phyloP scores from a whole-genome alignment of 2,329 filamentous ascomycete genomes.

The Colletotrichum sp. region DNA sequence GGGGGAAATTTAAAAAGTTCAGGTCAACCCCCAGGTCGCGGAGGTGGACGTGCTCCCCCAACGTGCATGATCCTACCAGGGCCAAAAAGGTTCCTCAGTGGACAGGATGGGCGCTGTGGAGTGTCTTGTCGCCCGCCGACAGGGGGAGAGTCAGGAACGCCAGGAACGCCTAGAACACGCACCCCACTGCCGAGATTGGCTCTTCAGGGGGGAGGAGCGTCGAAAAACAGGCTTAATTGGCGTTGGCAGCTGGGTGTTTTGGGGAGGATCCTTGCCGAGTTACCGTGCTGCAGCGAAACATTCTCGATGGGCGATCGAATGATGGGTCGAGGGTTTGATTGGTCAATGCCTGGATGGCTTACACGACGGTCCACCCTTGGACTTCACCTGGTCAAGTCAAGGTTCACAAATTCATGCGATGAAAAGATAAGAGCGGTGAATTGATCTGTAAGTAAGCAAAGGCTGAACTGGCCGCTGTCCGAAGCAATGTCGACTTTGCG shows the following conservation, averaged over 20 bases:
- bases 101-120: not conserved
- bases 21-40: not conserved
- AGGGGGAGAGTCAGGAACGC: not conserved
- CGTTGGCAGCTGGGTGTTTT: not conserved
- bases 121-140: not conserved
- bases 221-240: conserved; percentile 16
- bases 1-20: not conserved
- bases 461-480: not conserved
- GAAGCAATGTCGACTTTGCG: not conserved
- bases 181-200: conserved; percentile 16
- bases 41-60: not conserved
- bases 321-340: not conserved
- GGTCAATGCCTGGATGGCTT: not conserved
- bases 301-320: not conserved
- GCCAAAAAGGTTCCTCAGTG: not conserved
- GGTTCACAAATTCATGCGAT: not conserved
- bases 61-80: conserved; percentile 14
- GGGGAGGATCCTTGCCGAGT: not conserved
- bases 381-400: not conserved
- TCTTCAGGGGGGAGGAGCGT: not conserved
- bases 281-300: not conserved
- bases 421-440: not conserved
- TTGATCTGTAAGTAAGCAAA: not conserved
- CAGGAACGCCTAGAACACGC: not conserved
- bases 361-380: not conserved